Conservation (phyloP, 2,329 filamentous ascomycete genomes). For the Ilyonectria robusta region DNA sequence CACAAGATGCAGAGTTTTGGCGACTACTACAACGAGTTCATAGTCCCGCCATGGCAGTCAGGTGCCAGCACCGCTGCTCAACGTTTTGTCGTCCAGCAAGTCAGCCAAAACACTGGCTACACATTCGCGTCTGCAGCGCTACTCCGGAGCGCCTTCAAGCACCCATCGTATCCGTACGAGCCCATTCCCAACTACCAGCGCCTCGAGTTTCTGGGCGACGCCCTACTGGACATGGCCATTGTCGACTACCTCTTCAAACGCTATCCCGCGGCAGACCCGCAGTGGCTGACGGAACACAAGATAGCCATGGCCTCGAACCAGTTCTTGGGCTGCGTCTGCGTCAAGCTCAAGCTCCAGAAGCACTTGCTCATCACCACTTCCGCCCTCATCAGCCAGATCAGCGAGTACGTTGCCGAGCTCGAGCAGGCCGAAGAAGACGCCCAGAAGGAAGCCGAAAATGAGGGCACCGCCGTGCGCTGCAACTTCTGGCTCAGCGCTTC, state of each 20-base stretch:
- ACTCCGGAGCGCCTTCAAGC: slow-evolving; percentile 87
- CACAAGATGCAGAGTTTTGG: slow-evolving; percentile 79
- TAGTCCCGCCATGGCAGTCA: slow-evolving; percentile 79
- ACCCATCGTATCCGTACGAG: slow-evolving; percentile 88
- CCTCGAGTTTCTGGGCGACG: slow-evolving; percentile 92
- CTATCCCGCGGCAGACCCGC: slow-evolving; percentile 86
- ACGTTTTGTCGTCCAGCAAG: slow-evolving; percentile 74
- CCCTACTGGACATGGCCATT: slow-evolving; percentile 87
- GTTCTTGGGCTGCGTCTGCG: slow-evolving; percentile 87
- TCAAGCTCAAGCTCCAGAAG: slow-evolving; percentile 82
- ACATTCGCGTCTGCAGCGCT: slow-evolving; percentile 82
- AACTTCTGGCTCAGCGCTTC: slow-evolving; percentile 79
- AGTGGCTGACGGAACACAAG: slow-evolving; percentile 98
- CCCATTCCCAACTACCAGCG: slow-evolving; percentile 88
- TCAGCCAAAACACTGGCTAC: slow-evolving; percentile 72
- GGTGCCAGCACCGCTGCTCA: slow-evolving; percentile 75
- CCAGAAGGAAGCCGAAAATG: slow-evolving; percentile 50
- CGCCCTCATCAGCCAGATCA: slow-evolving; percentile 59
- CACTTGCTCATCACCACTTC: slow-evolving; percentile 74
- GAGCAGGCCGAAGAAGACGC: slow-evolving; percentile 61
- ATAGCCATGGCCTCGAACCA: slow-evolving; percentile 99
- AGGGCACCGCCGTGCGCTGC: slow-evolving; percentile 50
- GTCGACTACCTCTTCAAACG: slow-evolving; percentile 85
- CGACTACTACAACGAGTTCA: slow-evolving; percentile 81
- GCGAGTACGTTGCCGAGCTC: slow-evolving; percentile 71